Conservation (phyloP, 192 early-diverging fungal genomes). For the Dissophora globulifera region DNA sequence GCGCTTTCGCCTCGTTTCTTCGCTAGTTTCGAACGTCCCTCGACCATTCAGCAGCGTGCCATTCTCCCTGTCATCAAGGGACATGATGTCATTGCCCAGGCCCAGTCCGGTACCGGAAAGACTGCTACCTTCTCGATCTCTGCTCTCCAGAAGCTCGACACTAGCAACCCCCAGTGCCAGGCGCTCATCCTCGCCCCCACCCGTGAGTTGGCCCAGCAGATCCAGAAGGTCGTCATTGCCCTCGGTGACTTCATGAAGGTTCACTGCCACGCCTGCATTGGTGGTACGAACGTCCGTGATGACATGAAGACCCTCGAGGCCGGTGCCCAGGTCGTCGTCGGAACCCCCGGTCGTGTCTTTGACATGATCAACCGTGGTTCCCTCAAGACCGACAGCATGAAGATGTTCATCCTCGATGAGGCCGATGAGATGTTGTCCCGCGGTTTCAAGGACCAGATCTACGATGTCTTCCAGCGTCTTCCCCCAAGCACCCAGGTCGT, state of each 20-base stretch:
- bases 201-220: constrained; percentile 98
- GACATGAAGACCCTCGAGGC: constrained; percentile 83
- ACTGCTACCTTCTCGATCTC: constrained; percentile 99
- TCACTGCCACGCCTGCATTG: constrained; percentile 96
- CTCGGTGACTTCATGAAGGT: constrained; percentile 97
- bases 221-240: constrained; percentile 94
- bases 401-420: constrained; percentile 99
- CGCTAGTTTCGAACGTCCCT: constrained; percentile 93
- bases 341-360: constrained; percentile 97
- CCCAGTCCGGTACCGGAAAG: constrained; percentile 99
- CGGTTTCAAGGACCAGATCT: constrained; percentile 99
- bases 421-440: constrained; percentile 99
- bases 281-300: constrained; percentile 94
- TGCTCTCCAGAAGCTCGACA: constrained; percentile 94
- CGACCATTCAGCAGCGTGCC: constrained; percentile 96
- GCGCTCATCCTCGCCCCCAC: constrained; percentile 98
- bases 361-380: constrained; percentile 98
- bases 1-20: background rate
- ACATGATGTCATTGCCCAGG: constrained; percentile 99
- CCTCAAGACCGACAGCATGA: constrained; percentile 85
- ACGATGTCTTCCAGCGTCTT: constrained; percentile 94
- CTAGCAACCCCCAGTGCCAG: constrained; percentile 81
- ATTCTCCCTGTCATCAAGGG: constrained; percentile 95
- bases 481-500: constrained; percentile 94
- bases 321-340: constrained; percentile 95